Evolutionary conservation across 495 filamentous ascomycete species (phyloP).

Genomic region (Haplographium delicatum): DNA sequence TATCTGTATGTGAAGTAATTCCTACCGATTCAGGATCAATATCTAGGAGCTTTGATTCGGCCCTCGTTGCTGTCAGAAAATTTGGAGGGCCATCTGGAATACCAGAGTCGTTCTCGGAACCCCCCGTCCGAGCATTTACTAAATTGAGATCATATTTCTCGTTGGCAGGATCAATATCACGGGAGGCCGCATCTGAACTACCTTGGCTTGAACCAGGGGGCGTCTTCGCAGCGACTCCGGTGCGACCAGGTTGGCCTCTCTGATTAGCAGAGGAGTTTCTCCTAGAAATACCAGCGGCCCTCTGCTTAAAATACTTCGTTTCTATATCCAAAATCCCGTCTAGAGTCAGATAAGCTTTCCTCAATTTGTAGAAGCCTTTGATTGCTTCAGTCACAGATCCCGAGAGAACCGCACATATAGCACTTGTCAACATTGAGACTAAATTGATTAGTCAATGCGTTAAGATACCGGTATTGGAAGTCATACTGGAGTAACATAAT

Average conservation of each 20-base stretch:
- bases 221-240: background rate
- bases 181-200: background rate
- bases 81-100: background rate
- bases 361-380: constrained; percentile 86
- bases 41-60: constrained; percentile 25
- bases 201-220: background rate
- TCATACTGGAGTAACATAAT: constrained; percentile 42
- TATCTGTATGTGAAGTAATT: constrained; percentile 58
- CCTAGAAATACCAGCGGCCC: constrained; percentile 8
- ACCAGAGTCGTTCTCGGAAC: background rate
- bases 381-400: constrained; percentile 91
- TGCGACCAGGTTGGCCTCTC: background rate
- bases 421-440: constrained; percentile 82
- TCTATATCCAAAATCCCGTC: constrained; percentile 60
- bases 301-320: constrained; percentile 33
- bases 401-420: constrained; percentile 82
- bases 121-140: background rate
- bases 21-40: constrained; percentile 41
- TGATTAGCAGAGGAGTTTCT: background rate
- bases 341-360: constrained; percentile 83
- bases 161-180: background rate
- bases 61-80: constrained; percentile 3
- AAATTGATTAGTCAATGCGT: constrained; percentile 24
- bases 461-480: background rate
- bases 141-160: constrained; percentile 9